Evolutionary conservation across 345 rosid species (phyloP), one percentile per base, ranked within the genome.

Genomic region (Cochlearia excelsa): DNA sequence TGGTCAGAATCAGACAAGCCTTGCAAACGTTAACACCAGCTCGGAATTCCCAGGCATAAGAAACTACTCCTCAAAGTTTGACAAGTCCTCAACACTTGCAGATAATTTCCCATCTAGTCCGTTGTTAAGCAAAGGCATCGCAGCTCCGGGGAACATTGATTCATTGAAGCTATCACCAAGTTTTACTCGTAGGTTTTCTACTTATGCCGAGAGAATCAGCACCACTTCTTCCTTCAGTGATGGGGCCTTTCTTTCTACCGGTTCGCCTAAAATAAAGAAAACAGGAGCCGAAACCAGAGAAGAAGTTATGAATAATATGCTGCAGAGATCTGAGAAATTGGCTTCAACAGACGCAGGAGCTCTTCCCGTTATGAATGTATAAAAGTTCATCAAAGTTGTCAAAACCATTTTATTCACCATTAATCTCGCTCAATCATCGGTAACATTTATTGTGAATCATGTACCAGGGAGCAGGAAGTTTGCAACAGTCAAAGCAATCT

Each of bases 241-340:
- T 42, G 82, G 81, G 6, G 68, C 76, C 16, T 76, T 88, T 42
- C 69, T 72, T 29, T 60, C 78, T 10, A 75, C 51, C 2, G 76
- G 78, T 53, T 86, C 97, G 2, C 95, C 95, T 2, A 86, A 90
- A 72, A 67, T 72, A 54, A 90, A 89, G 89, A 86, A 90, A 77
- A 80, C 87, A 0, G 90, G 95, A 61, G 75, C 78, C 38, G 95
- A 86, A 75, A 81, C 92, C 48, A 81, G 78, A 61, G 87, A 81
- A 68, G 95, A 86, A 30, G 76, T 77, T 56, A 49, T 83, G 51
- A 83, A 65, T 63, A 83, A 79, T 75, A 58, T 86, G 62, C 65
- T 84, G 58, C 74, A 77, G 1, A 84, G 89, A 67, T 73, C 84
- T 53, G 84, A 83, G 23, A 43, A 79, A 29, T 66, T 68, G 23